Base-by-base conservation (phyloP, 129 eudicot genomes). In the Centella asiatica region DNA sequence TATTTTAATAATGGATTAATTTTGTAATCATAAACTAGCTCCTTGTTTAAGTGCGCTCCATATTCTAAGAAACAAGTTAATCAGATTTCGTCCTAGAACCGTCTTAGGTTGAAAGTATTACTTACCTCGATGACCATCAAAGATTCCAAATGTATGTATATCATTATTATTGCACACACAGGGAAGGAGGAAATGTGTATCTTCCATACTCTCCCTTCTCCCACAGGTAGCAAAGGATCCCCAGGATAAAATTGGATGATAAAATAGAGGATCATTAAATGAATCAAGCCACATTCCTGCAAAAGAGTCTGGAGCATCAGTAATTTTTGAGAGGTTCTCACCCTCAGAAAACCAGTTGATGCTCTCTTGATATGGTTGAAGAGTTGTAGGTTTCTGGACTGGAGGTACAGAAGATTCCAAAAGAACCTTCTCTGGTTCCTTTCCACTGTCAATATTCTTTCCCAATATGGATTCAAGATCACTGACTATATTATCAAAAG, bases 91-190 rank as follows among this genome's bases (percentile, higher is more conserved):
- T 62, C 47, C 51, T 13, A 34, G 23, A 40, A 32, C 25, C 26
- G 33, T 47, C 34, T 64, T 22, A 13, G 28, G 29, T n/a, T 27
- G 44, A 40, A 66, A 11, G 37, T 60, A 51, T 44, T 44, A 42
- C 29, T 24, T 60, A 93, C 99, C 99, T 87, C 99, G 92, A 77
- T 93, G 99, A 44, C 99, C 99, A 62, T 93, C 99, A 55, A 93
- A 93, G 77, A 93, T 78, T 44, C 95, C 99, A 67, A 93, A 93
- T 1, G 73, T 49, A 72, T 87, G 85, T 37, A 82, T 68, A 55
- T 87, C 79, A 27, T 72, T 67, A 44, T 80, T 72, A 76, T 87
- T 68, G 68, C 73, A 74, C 62, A 80, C 20, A 49, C 45, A 76
- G n/a, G 99, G 96, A 75, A 80, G 65, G 61, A 93, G 85, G 68